phyloP scores from a whole-genome alignment of 768 basidiomycete genomes.

The Kwoniella heveanensis region DNA sequence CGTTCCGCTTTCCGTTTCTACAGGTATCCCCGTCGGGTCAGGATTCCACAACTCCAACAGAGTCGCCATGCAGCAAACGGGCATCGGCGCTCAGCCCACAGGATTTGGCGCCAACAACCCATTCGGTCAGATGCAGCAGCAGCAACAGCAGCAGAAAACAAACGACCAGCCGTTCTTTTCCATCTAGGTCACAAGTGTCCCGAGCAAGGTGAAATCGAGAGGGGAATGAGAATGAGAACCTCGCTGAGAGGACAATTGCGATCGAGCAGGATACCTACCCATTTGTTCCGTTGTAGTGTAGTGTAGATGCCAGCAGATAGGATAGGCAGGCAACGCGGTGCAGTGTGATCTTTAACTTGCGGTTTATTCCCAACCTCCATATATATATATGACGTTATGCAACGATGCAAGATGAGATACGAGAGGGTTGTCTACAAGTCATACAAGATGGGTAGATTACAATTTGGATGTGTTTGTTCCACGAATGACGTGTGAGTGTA shows the following conservation, averaged over 20 bases:
- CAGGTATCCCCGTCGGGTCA: conserved; percentile 59
- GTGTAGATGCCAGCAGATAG: neutral
- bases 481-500: no score
- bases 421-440: no score
- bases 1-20: conserved; percentile 51
- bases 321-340: neutral
- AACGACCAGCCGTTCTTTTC: conserved; percentile 78
- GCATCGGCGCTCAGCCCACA: conserved; percentile 6
- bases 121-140: conserved; percentile 60
- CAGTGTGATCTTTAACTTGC: neutral
- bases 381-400: neutral
- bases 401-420: neutral
- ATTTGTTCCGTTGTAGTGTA: no score
- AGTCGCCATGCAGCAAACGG: conserved; percentile 48
- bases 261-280: no score
- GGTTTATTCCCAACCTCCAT: neutral
- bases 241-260: no score
- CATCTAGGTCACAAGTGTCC: conserved; percentile 61
- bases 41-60: conserved; percentile 59
- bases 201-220: no score
- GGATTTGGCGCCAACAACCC: conserved; percentile 53
- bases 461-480: no score
- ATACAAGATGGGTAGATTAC: no score
- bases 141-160: conserved; percentile 47
- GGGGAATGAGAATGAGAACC: no score